phyloP scores from a whole-genome alignment of 495 filamentous ascomycete genomes.

The Staphylotrichum tortipilum region DNA sequence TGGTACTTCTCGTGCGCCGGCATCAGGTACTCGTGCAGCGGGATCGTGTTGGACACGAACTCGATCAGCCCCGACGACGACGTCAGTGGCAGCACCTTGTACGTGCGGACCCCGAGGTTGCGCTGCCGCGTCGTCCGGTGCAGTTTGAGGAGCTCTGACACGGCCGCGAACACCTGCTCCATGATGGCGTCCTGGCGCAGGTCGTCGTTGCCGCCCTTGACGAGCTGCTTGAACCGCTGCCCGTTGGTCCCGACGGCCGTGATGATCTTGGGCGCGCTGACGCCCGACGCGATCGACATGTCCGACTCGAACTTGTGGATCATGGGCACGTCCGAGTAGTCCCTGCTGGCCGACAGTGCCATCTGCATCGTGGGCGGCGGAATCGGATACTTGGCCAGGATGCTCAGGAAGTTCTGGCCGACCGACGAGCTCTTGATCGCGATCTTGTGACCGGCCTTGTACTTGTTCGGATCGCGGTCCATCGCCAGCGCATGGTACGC shows the following conservation, averaged over 20 bases:
- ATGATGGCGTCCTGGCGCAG: slow-evolving; percentile 99
- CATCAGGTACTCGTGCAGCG: slow-evolving; percentile 81
- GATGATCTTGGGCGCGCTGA: slow-evolving; percentile 87
- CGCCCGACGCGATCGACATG: slow-evolving; percentile 78
- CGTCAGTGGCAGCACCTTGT: slow-evolving; percentile 88
- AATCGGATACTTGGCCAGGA: slow-evolving; percentile 50
- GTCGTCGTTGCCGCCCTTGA: slow-evolving; percentile 92
- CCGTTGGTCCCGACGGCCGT: slow-evolving; percentile 71
- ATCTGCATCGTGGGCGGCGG: slow-evolving; percentile 89
- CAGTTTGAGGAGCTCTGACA: slow-evolving; percentile 76
- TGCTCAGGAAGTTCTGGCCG: slow-evolving; percentile 48
- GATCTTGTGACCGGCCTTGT: slow-evolving; percentile 60
- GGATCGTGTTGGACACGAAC: slow-evolving; percentile 86
- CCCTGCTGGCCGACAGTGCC: slow-evolving; percentile 56
- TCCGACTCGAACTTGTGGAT: slow-evolving; percentile 58
- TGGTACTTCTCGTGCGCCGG: slow-evolving; percentile 82
- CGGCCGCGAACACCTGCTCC: slow-evolving; percentile 98
- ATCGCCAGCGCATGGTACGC: slow-evolving; percentile 65
- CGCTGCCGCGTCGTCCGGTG: slow-evolving; percentile 81
- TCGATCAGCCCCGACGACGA: slow-evolving; percentile 86
- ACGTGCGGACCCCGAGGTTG: slow-evolving; percentile 81
- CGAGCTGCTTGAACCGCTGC: slow-evolving; percentile 71
- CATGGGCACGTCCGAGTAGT: slow-evolving; percentile 68
- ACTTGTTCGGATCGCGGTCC: slow-evolving; percentile 46
- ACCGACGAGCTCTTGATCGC: slow-evolving; percentile 49